These are phyloP conservation scores for Kodamaea fungicola DNA, from an alignment of 1,139 yeast genomes.

Conservation along the genomic window DNA sequence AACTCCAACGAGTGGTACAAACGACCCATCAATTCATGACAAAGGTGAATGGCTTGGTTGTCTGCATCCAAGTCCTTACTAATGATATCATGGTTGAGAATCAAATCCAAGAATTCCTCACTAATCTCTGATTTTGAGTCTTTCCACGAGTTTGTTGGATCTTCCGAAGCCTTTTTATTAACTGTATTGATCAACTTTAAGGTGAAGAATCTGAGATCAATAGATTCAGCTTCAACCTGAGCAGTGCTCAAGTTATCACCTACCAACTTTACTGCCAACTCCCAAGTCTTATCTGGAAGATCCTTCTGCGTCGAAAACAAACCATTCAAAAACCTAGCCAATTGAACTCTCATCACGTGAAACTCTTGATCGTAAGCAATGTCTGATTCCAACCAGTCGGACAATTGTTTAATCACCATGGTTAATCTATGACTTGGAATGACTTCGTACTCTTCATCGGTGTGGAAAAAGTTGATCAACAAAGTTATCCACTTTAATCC, in stretches of 20 bases:
- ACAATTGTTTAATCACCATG: slow-evolving; percentile 54
- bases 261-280: slow-evolving; percentile 36
- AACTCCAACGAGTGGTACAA: slow-evolving; percentile 18
- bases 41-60: slow-evolving; percentile 31
- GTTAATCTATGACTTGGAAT: slow-evolving; percentile 58
- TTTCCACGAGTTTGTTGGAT: slow-evolving; percentile 24
- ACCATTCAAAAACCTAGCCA: slow-evolving; percentile 46
- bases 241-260: slow-evolving; percentile 51
- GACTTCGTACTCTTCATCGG: slow-evolving; percentile 31
- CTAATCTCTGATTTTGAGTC: slow-evolving; percentile 21
- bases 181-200: slow-evolving; percentile 41
- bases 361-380: slow-evolving; percentile 58
- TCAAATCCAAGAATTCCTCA: slow-evolving; percentile 39
- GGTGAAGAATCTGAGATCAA: slow-evolving; percentile 46
- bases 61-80: slow-evolving; percentile 11
- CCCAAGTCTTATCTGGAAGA: slow-evolving; percentile 32
- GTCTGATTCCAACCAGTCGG: slow-evolving; percentile 60
- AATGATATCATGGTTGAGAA: slow-evolving; percentile 23
- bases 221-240: slow-evolving; percentile 31
- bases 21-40: slow-evolving; percentile 33
- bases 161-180: slow-evolving; percentile 15
- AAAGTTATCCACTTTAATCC: slow-evolving; percentile 50
- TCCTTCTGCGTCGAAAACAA: slow-evolving; percentile 13
- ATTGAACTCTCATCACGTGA: slow-evolving; percentile 45
- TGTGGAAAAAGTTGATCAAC: slow-evolving; percentile 45